phyloP scores from a whole-genome alignment of 106 monocot species.

The Allium fistulosum region DNA sequence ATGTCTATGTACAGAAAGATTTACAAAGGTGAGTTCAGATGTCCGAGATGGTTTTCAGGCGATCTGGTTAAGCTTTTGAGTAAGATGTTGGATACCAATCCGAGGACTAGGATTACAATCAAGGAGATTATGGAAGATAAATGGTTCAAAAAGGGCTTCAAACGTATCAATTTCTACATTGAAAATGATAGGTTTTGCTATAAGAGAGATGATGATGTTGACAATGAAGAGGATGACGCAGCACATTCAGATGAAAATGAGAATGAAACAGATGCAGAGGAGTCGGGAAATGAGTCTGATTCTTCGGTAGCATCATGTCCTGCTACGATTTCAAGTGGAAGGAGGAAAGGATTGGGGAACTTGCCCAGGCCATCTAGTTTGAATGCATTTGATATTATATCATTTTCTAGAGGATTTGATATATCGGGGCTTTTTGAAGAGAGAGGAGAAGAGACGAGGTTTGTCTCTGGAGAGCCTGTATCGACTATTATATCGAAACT shows the following conservation, averaged over 20 bases:
- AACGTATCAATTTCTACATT: not conserved
- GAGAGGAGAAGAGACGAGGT: slow-evolving; percentile 5
- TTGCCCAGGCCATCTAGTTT: slow-evolving; percentile 3
- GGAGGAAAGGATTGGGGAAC: not conserved
- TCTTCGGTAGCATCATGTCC: not conserved
- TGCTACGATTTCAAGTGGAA: too few relatives aligned
- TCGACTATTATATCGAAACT: slow-evolving; percentile 19
- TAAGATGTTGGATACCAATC: slow-evolving; percentile 34
- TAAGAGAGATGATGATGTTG: too few relatives aligned
- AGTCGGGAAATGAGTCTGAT: slow-evolving; percentile 9
- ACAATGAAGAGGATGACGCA: slow-evolving; percentile 4
- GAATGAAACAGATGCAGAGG: slow-evolving; percentile 6
- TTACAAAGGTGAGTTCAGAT: slow-evolving; percentile 28
- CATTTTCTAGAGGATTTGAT: slow-evolving; percentile 28
- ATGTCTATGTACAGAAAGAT: slow-evolving; percentile 43
- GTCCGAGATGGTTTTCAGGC: slow-evolving; percentile 30
- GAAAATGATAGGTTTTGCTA: too few relatives aligned
- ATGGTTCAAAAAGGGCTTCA: slow-evolving; percentile 39
- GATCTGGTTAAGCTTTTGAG: slow-evolving; percentile 21
- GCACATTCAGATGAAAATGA: slow-evolving; percentile 1
- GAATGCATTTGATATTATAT: slow-evolving; percentile 37
- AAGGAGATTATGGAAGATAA: slow-evolving; percentile 24
- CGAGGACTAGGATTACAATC: slow-evolving; percentile 29
- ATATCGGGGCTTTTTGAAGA: slow-evolving; percentile 27
- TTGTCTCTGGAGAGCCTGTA: slow-evolving; percentile 15